Evolutionary conservation across 2,329 filamentous ascomycete genomes (phyloP), one percentile per base, ranked within the genome.

Genomic region (Aspergillus sp.): DNA sequence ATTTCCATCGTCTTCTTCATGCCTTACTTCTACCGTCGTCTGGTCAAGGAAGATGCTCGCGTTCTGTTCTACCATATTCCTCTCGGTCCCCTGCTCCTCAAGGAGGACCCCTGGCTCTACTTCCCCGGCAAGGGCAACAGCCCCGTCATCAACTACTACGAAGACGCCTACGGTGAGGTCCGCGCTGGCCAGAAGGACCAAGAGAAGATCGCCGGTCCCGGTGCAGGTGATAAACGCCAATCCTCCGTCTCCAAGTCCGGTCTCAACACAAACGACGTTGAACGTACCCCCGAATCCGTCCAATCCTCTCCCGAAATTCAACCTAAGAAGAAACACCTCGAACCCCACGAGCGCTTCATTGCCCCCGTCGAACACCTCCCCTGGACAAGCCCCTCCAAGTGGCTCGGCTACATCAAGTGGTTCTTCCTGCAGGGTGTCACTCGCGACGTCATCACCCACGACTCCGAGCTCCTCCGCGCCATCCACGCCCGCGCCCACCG

Each of bases 381-480:
- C 45, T 54, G 54, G 47, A 4, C 39, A 4, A 50, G 56, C 46
- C 58, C 60, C 10, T 23, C 50, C 39, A 61, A 61, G 42, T 57
- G 57, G 50, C 66, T 54, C 45, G 71, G 70, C 6, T 73, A 70
- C 42, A 52, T 61, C 44, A 77, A 76, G 51, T 72, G 66, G 25
- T 60, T 63, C 7, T 64, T 79, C 49, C 71, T 73, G 5, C 68
- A 69, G 44, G 70, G 71, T 46, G 68, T 74, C 17, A 70, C 67
- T 23, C 65, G 66, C 46, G 71, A 74, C 49, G 66, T 67, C 20
- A 63, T 72, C 39, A 65, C 62, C 19, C 69, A 72, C 51, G 64
- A 71, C 49, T 68, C 66, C 4, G 63, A 62, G 4, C 58, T 57
- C 38, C 67, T 70, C n/a, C 65, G 57, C 44, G 64, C 58, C 45